Percentiles rank a stretch among this genome's conserved stretches.
Evolutionary conservation across 169 alveolate species (phyloP).

Genomic region (Cryptosporidium canis): DNA sequence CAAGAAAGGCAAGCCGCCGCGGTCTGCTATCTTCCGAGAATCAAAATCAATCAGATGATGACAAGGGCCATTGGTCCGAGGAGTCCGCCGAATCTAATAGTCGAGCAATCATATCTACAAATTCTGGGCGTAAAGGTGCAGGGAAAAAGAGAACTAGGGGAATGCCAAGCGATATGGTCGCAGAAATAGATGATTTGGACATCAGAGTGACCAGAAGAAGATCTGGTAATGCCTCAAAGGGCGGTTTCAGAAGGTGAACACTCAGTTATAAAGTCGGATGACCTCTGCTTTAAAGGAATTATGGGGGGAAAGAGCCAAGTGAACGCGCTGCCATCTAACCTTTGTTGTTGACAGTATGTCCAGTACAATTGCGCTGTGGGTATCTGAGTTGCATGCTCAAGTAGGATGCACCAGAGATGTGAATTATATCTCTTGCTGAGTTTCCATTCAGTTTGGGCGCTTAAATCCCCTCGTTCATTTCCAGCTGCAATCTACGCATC

Average conservation of each 20-base stretch:
- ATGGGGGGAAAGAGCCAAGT: background rate
- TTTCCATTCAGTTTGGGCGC: no score
- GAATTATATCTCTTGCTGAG: no score
- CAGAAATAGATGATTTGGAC: slow-evolving; percentile 65
- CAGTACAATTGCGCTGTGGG: no score
- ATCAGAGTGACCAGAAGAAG: slow-evolving; percentile 71
- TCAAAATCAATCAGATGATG: slow-evolving; percentile 49
- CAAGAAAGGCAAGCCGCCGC: slow-evolving; percentile 39
- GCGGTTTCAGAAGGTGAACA: slow-evolving; percentile 39
- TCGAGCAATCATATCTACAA: slow-evolving; percentile 31
- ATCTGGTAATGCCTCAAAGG: slow-evolving; percentile 45
- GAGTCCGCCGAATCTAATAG: slow-evolving; percentile 69
- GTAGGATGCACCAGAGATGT: no score
- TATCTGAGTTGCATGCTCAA: no score
- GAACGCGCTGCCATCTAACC: background rate
- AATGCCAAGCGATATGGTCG: slow-evolving; percentile 62
- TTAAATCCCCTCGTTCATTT: no score
- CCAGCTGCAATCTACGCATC: no score
- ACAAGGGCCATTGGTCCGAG: slow-evolving; percentile 71
- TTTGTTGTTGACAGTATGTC: no score
- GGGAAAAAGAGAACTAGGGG: slow-evolving; percentile 71
- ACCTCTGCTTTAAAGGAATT: background rate
- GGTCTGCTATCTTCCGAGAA: slow-evolving; percentile 35
- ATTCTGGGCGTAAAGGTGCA: slow-evolving; percentile 46
- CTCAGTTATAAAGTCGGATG: background rate